phyloP scores from a whole-genome alignment of 768 basidiomycete species.

The Lyophyllum shimeji region DNA sequence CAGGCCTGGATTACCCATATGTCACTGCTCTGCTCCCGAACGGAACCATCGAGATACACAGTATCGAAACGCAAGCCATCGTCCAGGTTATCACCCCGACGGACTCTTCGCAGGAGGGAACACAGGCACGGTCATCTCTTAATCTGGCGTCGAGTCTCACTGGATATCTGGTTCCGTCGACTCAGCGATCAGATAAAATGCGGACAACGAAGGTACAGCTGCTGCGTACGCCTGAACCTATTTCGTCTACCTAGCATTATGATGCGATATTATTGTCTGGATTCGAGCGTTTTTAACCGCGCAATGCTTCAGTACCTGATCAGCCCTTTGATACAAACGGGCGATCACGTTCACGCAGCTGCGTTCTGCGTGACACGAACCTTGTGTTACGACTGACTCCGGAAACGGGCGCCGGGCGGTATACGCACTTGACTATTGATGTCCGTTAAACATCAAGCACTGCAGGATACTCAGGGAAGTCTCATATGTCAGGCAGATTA shows the following conservation, averaged over 20 bases:
- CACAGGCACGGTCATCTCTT: constrained; percentile 25
- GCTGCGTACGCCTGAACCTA: constrained; percentile 7
- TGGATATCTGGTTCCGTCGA: constrained; percentile 52
- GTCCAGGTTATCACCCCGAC: constrained; percentile 67
- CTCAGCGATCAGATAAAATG: constrained; percentile 48
- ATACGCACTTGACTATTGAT: too few relatives aligned
- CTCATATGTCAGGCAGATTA: too few relatives aligned
- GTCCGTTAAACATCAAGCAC: too few relatives aligned
- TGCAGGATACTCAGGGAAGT: too few relatives aligned
- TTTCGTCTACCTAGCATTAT: not conserved
- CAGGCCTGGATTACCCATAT: constrained; percentile 82
- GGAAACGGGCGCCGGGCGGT: too few relatives aligned
- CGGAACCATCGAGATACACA: constrained; percentile 79
- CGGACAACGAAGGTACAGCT: constrained; percentile 37
- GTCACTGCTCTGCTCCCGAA: constrained; percentile 78
- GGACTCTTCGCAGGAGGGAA: constrained; percentile 20
- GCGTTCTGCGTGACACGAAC: too few relatives aligned
- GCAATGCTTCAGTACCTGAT: too few relatives aligned
- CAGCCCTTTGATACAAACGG: too few relatives aligned
- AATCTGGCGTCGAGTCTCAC: constrained; percentile 38
- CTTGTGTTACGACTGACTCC: too few relatives aligned
- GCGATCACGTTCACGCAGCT: too few relatives aligned
- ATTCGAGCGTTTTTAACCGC: too few relatives aligned
- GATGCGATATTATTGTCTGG: not conserved
- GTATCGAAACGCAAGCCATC: constrained; percentile 68